These are phyloP conservation scores for Naegleria fowleri DNA, from an alignment of 208 protist genomes.

Conservation along the genomic window DNA sequence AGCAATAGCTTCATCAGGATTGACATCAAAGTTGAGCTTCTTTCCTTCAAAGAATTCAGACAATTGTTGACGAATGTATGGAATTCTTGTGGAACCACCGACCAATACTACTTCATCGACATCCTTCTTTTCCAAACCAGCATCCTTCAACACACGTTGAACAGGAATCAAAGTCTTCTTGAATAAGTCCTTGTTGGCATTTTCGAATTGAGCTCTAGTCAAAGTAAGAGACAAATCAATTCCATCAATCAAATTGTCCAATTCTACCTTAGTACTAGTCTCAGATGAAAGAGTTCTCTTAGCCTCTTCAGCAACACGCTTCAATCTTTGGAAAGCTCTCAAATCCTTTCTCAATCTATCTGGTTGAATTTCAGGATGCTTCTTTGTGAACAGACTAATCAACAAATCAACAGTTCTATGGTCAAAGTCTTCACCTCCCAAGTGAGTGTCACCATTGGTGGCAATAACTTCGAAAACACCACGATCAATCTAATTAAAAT, in stretches of 20 bases:
- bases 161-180: constrained; percentile 78
- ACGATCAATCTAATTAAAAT: constrained; percentile 82
- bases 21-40: constrained; percentile 77
- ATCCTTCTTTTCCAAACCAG: constrained; percentile 72
- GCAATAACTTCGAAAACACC: constrained; percentile 90
- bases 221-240: constrained; percentile 62
- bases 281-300: constrained; percentile 81
- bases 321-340: constrained; percentile 56
- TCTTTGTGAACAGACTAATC: not conserved
- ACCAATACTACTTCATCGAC: constrained; percentile 91
- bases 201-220: constrained; percentile 84
- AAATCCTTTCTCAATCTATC: constrained; percentile 39
- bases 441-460: constrained; percentile 88
- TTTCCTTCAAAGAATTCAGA: constrained; percentile 87
- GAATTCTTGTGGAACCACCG: constrained; percentile 83
- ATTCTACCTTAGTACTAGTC: constrained; percentile 66
- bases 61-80: constrained; percentile 82
- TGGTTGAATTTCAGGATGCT: constrained; percentile 74
- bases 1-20: constrained; percentile 93
- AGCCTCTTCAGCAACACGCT: constrained; percentile 76
- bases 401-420: constrained; percentile 81
- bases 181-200: constrained; percentile 89
- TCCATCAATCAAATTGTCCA: constrained; percentile 83
- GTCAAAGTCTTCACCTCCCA: constrained; percentile 96
- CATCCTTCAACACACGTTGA: constrained; percentile 76